Evolutionary conservation across 2,329 filamentous ascomycete species (phyloP), one percentile per base, ranked within the genome.

Genomic region (Pestalotiopsis sp.): DNA sequence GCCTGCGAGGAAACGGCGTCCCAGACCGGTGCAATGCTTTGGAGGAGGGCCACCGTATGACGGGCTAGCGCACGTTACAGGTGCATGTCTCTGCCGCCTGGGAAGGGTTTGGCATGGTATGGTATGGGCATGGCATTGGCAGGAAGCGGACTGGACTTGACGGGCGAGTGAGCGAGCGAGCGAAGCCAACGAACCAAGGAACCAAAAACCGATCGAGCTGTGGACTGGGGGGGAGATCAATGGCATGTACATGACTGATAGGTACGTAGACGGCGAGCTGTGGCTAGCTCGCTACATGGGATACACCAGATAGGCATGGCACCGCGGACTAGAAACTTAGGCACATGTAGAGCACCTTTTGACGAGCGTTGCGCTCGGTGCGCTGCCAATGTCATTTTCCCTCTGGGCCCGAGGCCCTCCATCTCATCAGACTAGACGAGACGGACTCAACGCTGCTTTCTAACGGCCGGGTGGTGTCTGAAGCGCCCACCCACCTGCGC

Each of bases 1-100:
- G 41, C 45, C 9, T 6, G 17, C 14, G 9, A 17, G 57, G 27
- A 17, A 68, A 68, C 66, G 63, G 67, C 58, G 67, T 68, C 61
- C 49, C 67, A 65, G 25, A 60, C 52, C 56, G 41, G 56, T 56
- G 60, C 61, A 45, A 17, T 65, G 60, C 66, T 40, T 59, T 40
- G 36, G 61, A 23, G 23, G n/a, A 66, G 64, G 23, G 31, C 45
- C 57, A 63, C 62, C 23, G 49, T 59, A 64, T 69, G 68, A 66
- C 65, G 68, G 20, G 49, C 52, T 69, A 67, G 65, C 49, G 68
- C 49, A 67, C 65, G 60, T 67, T 67, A 67, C 68, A 69, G 68
- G 63, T 64, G 68, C 68, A 69, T 69, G 52, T 67, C 65, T 67
- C 59, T 67, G 59, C 36, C 12, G 27, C 57, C 45, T 66, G 45